Evolutionary conservation across 108 stramenopile genomes (phyloP).

Genomic region (Fragilaria crotonensis): DNA sequence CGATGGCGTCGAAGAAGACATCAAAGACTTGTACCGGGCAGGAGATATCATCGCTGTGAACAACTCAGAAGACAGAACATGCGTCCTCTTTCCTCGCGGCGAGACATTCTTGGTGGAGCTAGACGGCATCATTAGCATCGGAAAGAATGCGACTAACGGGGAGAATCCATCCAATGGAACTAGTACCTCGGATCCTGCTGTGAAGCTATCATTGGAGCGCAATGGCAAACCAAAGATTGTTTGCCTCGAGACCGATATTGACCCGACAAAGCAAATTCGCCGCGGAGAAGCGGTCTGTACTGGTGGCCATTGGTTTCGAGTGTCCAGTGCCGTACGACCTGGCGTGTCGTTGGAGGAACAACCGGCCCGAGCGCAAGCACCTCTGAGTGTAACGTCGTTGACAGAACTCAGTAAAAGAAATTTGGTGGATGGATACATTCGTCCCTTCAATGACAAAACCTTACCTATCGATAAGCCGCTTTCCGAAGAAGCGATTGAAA

Average conservation of each 20-base stretch:
- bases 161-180: not conserved
- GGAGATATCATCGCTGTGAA: conserved; percentile 68
- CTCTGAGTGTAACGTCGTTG: conserved; percentile 53
- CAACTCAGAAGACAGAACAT: conserved; percentile 71
- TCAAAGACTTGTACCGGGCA: conserved; percentile 48
- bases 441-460: conserved; percentile 37
- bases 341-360: conserved; percentile 54
- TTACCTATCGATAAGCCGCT: conserved; percentile 64
- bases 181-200: not conserved
- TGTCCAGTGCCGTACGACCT: conserved; percentile 59
- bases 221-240: conserved; percentile 11
- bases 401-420: conserved; percentile 66
- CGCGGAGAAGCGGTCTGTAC: conserved; percentile 75
- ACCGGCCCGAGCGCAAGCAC: conserved; percentile 70
- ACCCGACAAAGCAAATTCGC: conserved; percentile 61
- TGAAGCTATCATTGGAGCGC: not conserved
- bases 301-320: conserved; percentile 78
- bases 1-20: conserved; percentile 65
- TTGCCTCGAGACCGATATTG: conserved; percentile 53
- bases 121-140: conserved; percentile 57
- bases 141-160: not conserved
- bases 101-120: conserved; percentile 76
- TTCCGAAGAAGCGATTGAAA: conserved; percentile 27
- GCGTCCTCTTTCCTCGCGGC: conserved; percentile 71
- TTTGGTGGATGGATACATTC: conserved; percentile 71